phyloP scores from a whole-genome alignment of 2,329 filamentous ascomycete species.

The Ophiocordyceps polyrhachis-furcata region DNA sequence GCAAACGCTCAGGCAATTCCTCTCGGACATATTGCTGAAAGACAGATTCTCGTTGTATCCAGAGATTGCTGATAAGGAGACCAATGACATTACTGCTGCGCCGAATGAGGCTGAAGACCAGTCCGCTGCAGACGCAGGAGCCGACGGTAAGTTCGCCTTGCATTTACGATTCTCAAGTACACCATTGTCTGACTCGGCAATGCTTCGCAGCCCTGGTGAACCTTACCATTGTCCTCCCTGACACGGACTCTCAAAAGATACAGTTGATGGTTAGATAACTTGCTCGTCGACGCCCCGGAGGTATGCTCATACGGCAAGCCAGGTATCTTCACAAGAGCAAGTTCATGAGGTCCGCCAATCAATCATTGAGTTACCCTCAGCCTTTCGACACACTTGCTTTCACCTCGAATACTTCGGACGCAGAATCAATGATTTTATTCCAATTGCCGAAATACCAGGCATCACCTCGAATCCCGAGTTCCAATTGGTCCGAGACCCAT shows the following conservation, averaged over 20 bases:
- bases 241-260: constrained; percentile 53
- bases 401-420: constrained; percentile 81
- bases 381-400: constrained; percentile 97
- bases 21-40: constrained; percentile 1
- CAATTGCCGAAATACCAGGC: constrained; percentile 73
- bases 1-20: neutral
- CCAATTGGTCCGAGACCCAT: constrained; percentile 76
- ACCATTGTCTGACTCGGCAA: neutral
- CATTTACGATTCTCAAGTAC: too few species aligned
- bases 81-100: constrained; percentile 7
- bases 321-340: constrained; percentile 88
- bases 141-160: constrained; percentile 13
- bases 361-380: constrained; percentile 79
- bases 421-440: constrained; percentile 87
- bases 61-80: constrained; percentile 8
- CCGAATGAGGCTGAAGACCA: constrained; percentile 11
- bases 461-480: constrained; percentile 63
- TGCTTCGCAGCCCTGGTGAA: constrained; percentile 27
- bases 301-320: constrained; percentile 3
- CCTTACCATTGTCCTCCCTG: constrained; percentile 64
- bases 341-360: constrained; percentile 94
- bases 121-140: constrained; percentile 12
- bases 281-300: neutral
- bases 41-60: neutral
- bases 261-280: constrained; percentile 55